Percentiles rank a stretch among this genome's conserved stretches.
Evolutionary conservation across 2,329 filamentous ascomycete species (phyloP).

Genomic region (Colletotrichum sansevieriae): DNA sequence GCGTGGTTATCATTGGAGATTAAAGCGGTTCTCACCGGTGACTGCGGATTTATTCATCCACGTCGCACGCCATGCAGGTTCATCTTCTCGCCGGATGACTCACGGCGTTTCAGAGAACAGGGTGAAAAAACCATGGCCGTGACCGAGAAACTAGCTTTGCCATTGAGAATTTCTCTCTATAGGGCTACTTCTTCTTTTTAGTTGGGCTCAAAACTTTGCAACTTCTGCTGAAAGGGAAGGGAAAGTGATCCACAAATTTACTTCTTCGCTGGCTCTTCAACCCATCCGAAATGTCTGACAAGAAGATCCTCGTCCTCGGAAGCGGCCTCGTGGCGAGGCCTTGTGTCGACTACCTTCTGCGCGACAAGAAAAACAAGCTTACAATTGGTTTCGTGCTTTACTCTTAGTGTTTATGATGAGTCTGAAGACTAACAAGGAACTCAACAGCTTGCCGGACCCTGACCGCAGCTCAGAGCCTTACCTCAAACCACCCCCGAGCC

Average conservation of each 20-base stretch:
- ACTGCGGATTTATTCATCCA: neutral
- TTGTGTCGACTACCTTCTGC: constrained; percentile 43
- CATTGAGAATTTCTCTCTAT: too few relatives aligned
- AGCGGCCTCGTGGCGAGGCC: constrained; percentile 43
- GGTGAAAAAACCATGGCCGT: neutral
- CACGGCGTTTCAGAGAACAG: neutral
- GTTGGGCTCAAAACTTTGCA: neutral
- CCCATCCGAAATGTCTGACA: constrained; percentile 11
- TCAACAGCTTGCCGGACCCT: constrained; percentile 40
- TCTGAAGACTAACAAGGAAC: neutral
- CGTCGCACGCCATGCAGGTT: neutral
- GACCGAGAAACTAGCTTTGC: too few relatives aligned
- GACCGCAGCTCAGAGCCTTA: constrained; percentile 21
- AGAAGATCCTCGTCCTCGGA: constrained; percentile 42
- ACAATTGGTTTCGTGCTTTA: constrained; percentile 34
- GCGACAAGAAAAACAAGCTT: constrained; percentile 32
- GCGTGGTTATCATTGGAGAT: neutral
- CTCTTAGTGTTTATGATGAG: neutral
- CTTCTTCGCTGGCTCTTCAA: too few relatives aligned
- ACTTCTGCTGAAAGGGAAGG: neutral
- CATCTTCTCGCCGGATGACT: neutral
- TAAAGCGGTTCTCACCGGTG: neutral
- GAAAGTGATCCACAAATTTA: too few relatives aligned
- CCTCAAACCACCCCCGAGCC: neutral
- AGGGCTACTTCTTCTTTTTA: too few relatives aligned